These are phyloP conservation scores for Eruca vesicaria DNA, from an alignment of 441 rosid species.

Conservation along the genomic window DNA sequence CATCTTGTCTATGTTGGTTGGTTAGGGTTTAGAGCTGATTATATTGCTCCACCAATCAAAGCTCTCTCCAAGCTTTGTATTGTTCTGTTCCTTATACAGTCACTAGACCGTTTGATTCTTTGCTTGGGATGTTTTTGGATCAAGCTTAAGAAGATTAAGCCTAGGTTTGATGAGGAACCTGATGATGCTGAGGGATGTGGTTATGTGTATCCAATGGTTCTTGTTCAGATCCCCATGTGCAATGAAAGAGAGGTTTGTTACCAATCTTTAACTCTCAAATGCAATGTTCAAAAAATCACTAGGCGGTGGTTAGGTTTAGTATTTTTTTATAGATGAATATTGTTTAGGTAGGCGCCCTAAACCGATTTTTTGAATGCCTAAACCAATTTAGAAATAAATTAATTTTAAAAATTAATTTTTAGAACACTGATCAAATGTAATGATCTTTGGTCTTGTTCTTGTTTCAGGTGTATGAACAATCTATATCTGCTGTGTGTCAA, in stretches of 20 bases:
- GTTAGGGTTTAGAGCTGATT: conserved; percentile 65
- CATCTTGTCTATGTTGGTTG: conserved; percentile 65
- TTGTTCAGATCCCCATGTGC: conserved; percentile 97
- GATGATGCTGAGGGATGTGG: conserved; percentile 58
- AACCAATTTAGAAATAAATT: no score
- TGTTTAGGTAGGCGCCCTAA: no score
- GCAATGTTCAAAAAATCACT: no score
- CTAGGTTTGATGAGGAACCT: conserved; percentile 57
- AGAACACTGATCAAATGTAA: background rate
- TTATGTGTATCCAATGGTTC: conserved; percentile 79
- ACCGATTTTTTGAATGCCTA: no score
- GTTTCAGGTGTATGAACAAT: conserved; percentile 78
- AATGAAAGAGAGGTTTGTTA: conserved; percentile 82
- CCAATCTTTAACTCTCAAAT: background rate
- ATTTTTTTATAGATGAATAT: no score
- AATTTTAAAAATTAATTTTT: no score
- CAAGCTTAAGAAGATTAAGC: conserved; percentile 75
- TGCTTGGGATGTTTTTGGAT: conserved; percentile 92
- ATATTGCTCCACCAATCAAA: conserved; percentile 69
- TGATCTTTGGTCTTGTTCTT: conserved; percentile 14
- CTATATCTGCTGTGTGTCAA: no score
- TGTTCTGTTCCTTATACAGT: conserved; percentile 75
- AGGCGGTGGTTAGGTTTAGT: no score
- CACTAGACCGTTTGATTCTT: conserved; percentile 73
- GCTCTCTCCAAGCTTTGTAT: conserved; percentile 72